Evolutionary conservation across 2,329 filamentous ascomycete genomes (phyloP).

Genomic region (Sporothrix pseudoabietina): DNA sequence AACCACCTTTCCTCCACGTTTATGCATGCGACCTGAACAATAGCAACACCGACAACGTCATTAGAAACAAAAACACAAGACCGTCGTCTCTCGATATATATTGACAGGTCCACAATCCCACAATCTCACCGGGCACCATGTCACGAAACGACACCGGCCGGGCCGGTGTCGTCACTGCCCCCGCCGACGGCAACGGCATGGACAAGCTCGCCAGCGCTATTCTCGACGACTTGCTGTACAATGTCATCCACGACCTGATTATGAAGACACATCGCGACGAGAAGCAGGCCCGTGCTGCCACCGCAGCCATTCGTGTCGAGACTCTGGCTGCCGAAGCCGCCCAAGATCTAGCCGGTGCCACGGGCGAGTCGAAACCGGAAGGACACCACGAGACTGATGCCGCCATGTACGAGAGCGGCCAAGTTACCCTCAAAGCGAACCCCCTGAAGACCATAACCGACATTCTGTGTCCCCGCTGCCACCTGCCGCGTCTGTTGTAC

Average conservation of each 20-base stretch:
- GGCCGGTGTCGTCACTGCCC: conserved; percentile 59
- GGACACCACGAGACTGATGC: conserved; percentile 66
- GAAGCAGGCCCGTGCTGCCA: conserved; percentile 70
- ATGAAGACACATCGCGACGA: conserved; percentile 76
- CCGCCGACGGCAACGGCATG: conserved; percentile 55
- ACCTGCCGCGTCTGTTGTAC: conserved; percentile 71
- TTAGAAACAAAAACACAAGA: not conserved
- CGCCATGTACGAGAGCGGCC: conserved; percentile 69
- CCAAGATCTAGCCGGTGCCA: conserved; percentile 49
- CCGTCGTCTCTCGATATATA: not conserved
- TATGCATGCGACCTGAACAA: conserved; percentile 14
- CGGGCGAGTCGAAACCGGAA: conserved; percentile 57
- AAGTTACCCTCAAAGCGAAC: conserved; percentile 69
- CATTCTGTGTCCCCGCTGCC: conserved; percentile 73
- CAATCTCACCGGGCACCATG: conserved; percentile 25
- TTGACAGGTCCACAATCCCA: not conserved
- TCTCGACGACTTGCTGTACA: conserved; percentile 74
- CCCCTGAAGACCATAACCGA: conserved; percentile 70
- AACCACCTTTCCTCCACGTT: not conserved
- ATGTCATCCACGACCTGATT: conserved; percentile 73
- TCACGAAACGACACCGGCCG: conserved; percentile 48
- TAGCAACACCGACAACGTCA: not conserved
- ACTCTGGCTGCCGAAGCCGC: conserved; percentile 61
- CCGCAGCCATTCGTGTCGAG: conserved; percentile 66
- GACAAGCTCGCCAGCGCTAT: conserved; percentile 64